Evolutionary conservation across 352 stramenopile genomes (phyloP).

Genomic region (Phytophthora melonis): DNA sequence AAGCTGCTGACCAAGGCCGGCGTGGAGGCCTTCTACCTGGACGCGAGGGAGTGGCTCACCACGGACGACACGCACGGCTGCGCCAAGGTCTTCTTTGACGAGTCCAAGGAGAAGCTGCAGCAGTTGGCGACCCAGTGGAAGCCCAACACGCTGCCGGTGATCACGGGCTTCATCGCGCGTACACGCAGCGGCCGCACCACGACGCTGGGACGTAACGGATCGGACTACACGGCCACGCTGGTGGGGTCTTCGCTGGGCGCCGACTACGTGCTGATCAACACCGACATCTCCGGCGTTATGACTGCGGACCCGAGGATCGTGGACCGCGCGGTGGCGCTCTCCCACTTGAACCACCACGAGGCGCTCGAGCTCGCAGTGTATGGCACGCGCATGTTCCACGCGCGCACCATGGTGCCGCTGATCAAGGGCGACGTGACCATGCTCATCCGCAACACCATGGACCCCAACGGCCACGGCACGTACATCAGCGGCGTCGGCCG

Average conservation of each 20-base stretch:
- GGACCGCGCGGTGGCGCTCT: constrained; percentile 72
- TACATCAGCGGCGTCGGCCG: constrained; percentile 78
- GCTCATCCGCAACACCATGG: constrained; percentile 89
- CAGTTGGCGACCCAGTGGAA: constrained; percentile 53
- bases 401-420: constrained; percentile 86
- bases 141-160: constrained; percentile 58
- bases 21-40: constrained; percentile 71
- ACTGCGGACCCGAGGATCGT: constrained; percentile 83
- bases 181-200: constrained; percentile 72
- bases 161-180: constrained; percentile 82
- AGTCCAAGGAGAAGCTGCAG: constrained; percentile 78
- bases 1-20: constrained; percentile 66
- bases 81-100: constrained; percentile 82
- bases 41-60: constrained; percentile 77
- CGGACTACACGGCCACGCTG: constrained; percentile 88
- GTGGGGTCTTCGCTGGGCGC: constrained; percentile 70
- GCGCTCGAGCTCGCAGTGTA: constrained; percentile 85
- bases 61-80: constrained; percentile 78
- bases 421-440: constrained; percentile 86
- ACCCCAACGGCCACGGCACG: constrained; percentile 78
- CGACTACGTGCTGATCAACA: constrained; percentile 90
- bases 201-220: constrained; percentile 85
- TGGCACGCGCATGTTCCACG: constrained; percentile 87
- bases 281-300: constrained; percentile 87
- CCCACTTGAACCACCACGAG: constrained; percentile 84